Evolutionary conservation across 2,329 filamentous ascomycete genomes (phyloP), one percentile per base, ranked within the genome.

Genomic region (Dothideomycetidae sp.): DNA sequence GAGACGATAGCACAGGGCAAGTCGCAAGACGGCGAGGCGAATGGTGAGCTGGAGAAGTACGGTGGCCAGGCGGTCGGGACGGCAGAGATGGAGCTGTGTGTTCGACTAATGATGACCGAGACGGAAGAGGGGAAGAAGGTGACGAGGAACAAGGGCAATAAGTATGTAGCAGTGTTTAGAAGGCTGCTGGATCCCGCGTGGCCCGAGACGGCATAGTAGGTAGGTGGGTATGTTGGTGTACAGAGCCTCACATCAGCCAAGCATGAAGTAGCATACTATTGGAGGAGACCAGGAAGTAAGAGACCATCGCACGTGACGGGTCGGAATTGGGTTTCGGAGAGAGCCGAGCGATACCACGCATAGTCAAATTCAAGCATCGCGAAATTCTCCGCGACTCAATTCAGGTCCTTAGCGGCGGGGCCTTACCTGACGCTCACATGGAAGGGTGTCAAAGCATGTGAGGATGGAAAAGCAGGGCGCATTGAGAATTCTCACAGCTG

Each of bases 91-190:
- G 72, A 74, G 44, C 79, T 82, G 44, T 84, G 79, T 53, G 80
- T 88, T 5, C 61, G 61, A 40, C 66, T 81, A 37, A 92, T 90
- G 82, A 69, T 63, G 52, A 71, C 69, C 23, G 85, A 90, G 62
- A 98, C 92, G 3, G 90, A 98, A 58, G 92, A 98, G 63, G 84
- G 86, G 21, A 94, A 93, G 66, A 98, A 98, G 64, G 90, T 98
- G 10, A 74, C 77, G 49, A 73, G 90, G 54, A 93, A 96, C 60
- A 75, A 81, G 29, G 90, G 90, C 0, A 73, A 75, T 53, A 98
- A 96, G 61, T 93, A 81, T 60, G 79, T 96, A 33, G 88, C 85
- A 29, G 73, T 93, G 34, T 98, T 90, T 57, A 71, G 80, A 52
- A 75, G 90, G 44, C 61, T 78, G 44, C 76, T 81, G 53, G 79